These are phyloP conservation scores for Mortierella sp. DNA, from an alignment of 371 early-diverging fungal genomes.

Conservation along the genomic window DNA sequence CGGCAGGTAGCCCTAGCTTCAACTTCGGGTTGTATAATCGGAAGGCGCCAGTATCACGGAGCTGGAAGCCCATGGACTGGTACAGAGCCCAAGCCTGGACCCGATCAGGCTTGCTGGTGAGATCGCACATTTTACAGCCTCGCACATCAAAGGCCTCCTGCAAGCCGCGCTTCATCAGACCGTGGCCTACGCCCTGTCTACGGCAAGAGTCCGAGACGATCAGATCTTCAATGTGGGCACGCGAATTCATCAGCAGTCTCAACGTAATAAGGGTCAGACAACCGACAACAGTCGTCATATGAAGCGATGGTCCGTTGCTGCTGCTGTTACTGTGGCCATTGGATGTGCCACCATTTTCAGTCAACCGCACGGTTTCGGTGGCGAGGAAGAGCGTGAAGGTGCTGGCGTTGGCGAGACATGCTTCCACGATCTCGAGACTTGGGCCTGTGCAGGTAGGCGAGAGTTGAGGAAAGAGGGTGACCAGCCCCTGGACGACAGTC, in stretches of 20 bases:
- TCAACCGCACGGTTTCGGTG: conserved; percentile 1
- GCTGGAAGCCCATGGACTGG: conserved; percentile 39
- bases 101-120: conserved; percentile 47
- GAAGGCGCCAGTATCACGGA: conserved; percentile 48
- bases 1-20: neutral
- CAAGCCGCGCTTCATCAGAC: conserved; percentile 36
- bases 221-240: conserved; percentile 51
- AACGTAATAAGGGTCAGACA: conserved; percentile 38
- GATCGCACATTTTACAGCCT: conserved; percentile 32
- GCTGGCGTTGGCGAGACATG: conserved; percentile 27
- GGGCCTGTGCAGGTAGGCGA: conserved; percentile 31
- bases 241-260: conserved; percentile 34
- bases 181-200: conserved; percentile 35
- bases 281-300: conserved; percentile 24
- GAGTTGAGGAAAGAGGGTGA: conserved; percentile 41
- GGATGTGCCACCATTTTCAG: too few species aligned
- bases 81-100: conserved; percentile 37
- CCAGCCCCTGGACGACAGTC: conserved; percentile 11
- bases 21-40: conserved; percentile 17
- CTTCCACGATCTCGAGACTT: conserved; percentile 9
- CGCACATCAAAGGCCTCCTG: conserved; percentile 25
- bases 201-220: conserved; percentile 29
- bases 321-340: neutral
- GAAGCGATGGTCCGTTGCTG: neutral
- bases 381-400: conserved; percentile 46